These are phyloP conservation scores for Collybiopsis confluens DNA, from an alignment of 768 basidiomycete genomes.

Conservation along the genomic window DNA sequence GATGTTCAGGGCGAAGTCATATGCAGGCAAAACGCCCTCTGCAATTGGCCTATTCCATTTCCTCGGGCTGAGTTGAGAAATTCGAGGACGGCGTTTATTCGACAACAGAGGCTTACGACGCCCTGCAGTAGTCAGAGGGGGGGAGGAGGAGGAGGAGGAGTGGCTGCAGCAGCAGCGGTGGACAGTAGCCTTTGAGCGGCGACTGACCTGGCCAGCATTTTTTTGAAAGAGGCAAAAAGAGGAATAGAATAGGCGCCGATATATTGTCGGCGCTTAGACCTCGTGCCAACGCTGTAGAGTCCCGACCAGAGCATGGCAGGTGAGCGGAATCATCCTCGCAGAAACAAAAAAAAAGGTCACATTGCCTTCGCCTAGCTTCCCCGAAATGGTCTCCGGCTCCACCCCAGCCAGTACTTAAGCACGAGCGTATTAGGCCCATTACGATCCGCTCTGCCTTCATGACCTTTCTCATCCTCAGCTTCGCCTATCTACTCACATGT, in stretches of 20 bases:
- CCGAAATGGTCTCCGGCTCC: too few species aligned
- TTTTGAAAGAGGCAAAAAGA: not conserved
- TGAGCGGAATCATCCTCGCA: too few species aligned
- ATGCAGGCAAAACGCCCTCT: constrained; percentile 65
- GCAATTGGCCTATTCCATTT: constrained; percentile 64
- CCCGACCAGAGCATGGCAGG: too few species aligned
- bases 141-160: too few species aligned
- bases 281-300: too few species aligned
- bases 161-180: too few species aligned
- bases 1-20: constrained; percentile 78
- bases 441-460: constrained; percentile 1
- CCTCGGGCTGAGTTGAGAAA: constrained; percentile 47
- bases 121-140: not conserved
- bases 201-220: too few species aligned
- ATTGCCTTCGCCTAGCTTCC: not conserved
- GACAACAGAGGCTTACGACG: not conserved
- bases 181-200: too few species aligned
- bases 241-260: not conserved
- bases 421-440: not conserved
- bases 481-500: not conserved
- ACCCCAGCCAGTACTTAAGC: not conserved
- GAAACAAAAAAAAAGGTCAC: constrained; percentile 3
- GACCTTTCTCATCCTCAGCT: constrained; percentile 1
- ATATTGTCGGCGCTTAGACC: not conserved
- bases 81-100: constrained; percentile 34